These are phyloP conservation scores for Conoideocrella luteorostrata DNA, from an alignment of 2,329 filamentous ascomycete species.

Conservation along the genomic window DNA sequence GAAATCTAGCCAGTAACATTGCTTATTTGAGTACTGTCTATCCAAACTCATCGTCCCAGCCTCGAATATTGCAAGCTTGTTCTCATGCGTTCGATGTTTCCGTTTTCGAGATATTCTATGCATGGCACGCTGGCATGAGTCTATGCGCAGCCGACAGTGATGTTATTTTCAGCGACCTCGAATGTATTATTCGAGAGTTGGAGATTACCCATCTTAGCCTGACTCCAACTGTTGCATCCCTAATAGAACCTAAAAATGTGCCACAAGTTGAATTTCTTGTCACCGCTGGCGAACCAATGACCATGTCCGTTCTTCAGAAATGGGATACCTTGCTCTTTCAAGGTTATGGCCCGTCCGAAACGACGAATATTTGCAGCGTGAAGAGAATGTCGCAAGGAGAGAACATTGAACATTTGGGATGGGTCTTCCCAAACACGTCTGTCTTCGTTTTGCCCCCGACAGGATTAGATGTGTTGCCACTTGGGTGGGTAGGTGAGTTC, in stretches of 20 bases:
- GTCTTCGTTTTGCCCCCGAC: constrained; percentile 52
- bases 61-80: constrained; percentile 72
- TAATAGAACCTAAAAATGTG: constrained; percentile 63
- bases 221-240: constrained; percentile 75
- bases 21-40: constrained; percentile 60
- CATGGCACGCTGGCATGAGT: constrained; percentile 72
- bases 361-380: constrained; percentile 81
- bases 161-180: constrained; percentile 65
- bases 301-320: constrained; percentile 57
- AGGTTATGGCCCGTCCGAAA: constrained; percentile 79
- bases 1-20: constrained; percentile 73
- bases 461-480: constrained; percentile 49
- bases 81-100: constrained; percentile 84
- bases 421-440: constrained; percentile 68
- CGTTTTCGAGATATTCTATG: constrained; percentile 84
- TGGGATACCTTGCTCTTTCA: constrained; percentile 71
- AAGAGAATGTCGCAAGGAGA: constrained; percentile 54
- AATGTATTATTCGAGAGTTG: constrained; percentile 56
- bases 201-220: constrained; percentile 73
- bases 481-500: constrained; percentile 72
- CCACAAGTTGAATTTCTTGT: constrained; percentile 70
- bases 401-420: constrained; percentile 69
- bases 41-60: constrained; percentile 38
- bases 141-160: constrained; percentile 72
- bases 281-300: constrained; percentile 76